Percentiles rank a stretch among this genome's conserved stretches.
Conservation (phyloP, 2,329 filamentous ascomycete species). For the Aureobasidium sp. region DNA sequence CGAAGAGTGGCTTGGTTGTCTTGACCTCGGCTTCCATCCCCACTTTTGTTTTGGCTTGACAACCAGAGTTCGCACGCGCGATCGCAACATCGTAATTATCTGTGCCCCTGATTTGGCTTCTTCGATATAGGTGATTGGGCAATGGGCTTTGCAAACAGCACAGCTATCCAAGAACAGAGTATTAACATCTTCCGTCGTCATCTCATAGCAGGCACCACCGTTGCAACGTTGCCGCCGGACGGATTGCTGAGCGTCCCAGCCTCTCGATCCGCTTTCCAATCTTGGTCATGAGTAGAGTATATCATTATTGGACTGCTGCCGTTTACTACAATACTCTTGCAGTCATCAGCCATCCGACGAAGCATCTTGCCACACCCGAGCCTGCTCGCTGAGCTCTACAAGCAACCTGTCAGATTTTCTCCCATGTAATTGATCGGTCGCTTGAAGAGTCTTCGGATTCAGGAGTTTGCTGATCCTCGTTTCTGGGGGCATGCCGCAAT, state of each 20-base stretch:
- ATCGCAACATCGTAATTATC: neutral
- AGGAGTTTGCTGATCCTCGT: conserved; percentile 24
- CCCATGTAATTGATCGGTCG: conserved; percentile 39
- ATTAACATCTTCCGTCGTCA: neutral
- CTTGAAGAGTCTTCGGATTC: conserved; percentile 26
- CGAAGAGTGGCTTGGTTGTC: neutral
- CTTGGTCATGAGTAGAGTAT: neutral
- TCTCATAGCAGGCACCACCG: neutral
- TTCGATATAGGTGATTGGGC: neutral
- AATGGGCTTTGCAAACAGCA: neutral
- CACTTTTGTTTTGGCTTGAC: conserved; percentile 7
- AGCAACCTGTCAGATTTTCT: conserved; percentile 30
- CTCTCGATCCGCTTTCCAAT: neutral
- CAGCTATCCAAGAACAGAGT: no score
- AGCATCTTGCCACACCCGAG: neutral
- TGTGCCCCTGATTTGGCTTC: neutral
- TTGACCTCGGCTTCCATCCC: conserved; percentile 1
- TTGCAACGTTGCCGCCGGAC: neutral
- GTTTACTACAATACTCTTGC: neutral
- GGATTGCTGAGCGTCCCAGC: neutral
- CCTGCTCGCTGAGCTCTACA: neutral
- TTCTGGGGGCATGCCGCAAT: conserved; percentile 30
- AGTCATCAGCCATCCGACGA: neutral
- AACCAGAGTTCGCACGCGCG: neutral
- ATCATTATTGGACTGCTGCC: neutral